Percentiles rank a stretch among this genome's conserved stretches.
These are phyloP conservation scores for Mucor sp. DNA, from an alignment of 371 early-diverging fungal species.

Conservation along the genomic window DNA sequence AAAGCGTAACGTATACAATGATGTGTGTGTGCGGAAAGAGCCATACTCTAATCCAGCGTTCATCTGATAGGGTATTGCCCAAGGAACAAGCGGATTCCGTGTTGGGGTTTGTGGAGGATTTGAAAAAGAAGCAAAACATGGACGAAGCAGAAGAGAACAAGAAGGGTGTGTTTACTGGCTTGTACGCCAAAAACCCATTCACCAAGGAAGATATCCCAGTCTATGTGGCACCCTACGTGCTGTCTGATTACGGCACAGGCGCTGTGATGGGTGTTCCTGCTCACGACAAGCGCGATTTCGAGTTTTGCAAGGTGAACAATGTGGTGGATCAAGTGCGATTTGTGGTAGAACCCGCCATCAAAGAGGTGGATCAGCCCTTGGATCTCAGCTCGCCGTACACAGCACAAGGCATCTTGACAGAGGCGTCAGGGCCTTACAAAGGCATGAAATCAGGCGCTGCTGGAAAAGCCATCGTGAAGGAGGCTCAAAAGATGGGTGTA, in stretches of 20 bases:
- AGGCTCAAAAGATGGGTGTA: constrained; percentile 52
- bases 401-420: constrained; percentile 62
- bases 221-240: constrained; percentile 78
- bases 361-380: constrained; percentile 20
- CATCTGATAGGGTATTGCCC: constrained; percentile 43
- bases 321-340: constrained; percentile 40
- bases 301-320: constrained; percentile 61
- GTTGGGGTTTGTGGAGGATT: constrained; percentile 53
- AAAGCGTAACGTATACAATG: constrained; percentile 27
- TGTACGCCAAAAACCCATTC: constrained; percentile 71
- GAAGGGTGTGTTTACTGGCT: constrained; percentile 62
- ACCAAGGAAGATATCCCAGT: constrained; percentile 67
- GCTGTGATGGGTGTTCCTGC: constrained; percentile 91
- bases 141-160: constrained; percentile 53
- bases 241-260: constrained; percentile 82
- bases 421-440: constrained; percentile 53
- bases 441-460: constrained; percentile 66
- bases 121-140: constrained; percentile 48
- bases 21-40: too few species aligned
- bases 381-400: constrained; percentile 43
- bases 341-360: constrained; percentile 54
- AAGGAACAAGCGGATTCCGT: constrained; percentile 49
- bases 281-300: constrained; percentile 79
- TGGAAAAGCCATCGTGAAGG: constrained; percentile 54
- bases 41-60: too few species aligned